Percentiles rank a stretch among this genome's conserved stretches.
Evolutionary conservation across 331 rosid species (phyloP).

Genomic region (Telfairia occidentalis): DNA sequence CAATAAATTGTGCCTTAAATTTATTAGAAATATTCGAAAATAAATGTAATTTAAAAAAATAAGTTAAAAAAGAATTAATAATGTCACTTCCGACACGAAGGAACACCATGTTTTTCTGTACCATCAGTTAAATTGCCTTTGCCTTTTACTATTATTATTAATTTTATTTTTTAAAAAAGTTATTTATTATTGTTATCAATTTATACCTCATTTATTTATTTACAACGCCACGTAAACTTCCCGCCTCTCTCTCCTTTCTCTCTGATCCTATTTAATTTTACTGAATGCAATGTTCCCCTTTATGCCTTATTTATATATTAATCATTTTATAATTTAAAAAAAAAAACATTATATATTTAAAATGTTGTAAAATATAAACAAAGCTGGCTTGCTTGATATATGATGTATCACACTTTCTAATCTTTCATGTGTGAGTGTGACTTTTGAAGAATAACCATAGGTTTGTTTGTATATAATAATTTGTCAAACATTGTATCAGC

Average conservation of each 20-base stretch:
- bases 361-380: neutral
- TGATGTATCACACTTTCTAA: no score
- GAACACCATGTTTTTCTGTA: conserved; percentile 1
- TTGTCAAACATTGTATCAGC: no score
- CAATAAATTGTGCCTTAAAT: no score
- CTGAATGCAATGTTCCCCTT: neutral
- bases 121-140: neutral
- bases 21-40: no score
- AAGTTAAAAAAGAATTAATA: neutral
- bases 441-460: no score
- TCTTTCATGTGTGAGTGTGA: no score
- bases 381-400: neutral
- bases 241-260: neutral
- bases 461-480: no score
- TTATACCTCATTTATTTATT: neutral
- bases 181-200: neutral
- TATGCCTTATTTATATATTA: neutral
- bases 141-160: neutral
- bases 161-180: neutral
- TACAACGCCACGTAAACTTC: neutral
- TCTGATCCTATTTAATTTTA: neutral
- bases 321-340: neutral
- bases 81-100: neutral
- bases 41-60: no score
- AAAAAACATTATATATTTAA: neutral